These are phyloP conservation scores for Mesotaenium endlicherianum DNA, from an alignment of 139 green algal genomes.

Conservation along the genomic window DNA sequence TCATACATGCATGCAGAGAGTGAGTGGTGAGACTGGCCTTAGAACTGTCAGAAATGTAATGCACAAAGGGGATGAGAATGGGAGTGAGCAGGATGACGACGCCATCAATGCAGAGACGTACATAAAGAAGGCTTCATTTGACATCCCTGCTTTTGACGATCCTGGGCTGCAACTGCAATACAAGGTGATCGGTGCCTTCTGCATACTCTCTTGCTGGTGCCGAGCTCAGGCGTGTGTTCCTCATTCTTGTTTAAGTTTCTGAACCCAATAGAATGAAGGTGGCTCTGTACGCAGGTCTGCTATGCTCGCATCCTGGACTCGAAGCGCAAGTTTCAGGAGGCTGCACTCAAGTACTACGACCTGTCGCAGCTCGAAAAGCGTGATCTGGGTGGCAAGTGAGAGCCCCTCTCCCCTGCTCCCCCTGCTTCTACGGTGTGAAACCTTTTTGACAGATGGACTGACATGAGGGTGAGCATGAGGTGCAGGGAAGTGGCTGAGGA, in stretches of 20 bases:
- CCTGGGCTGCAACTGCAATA: slow-evolving; percentile 89
- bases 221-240: no score
- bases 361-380: slow-evolving; percentile 63
- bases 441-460: no score
- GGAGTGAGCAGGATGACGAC: slow-evolving; percentile 87
- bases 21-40: no score
- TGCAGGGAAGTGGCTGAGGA: slow-evolving; percentile 62
- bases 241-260: no score
- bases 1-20: slow-evolving; percentile 19
- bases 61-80: neutral
- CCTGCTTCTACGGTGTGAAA: no score
- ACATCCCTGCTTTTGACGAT: slow-evolving; percentile 74
- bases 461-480: neutral
- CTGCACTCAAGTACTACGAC: slow-evolving; percentile 84
- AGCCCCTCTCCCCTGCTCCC: neutral
- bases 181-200: slow-evolving; percentile 63
- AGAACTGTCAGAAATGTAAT: neutral
- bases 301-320: slow-evolving; percentile 92
- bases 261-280: neutral
- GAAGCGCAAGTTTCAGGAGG: slow-evolving; percentile 92
- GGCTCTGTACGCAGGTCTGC: slow-evolving; percentile 62
- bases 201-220: no score
- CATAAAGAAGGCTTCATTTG: slow-evolving; percentile 86
- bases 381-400: slow-evolving; percentile 31
- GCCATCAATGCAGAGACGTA: slow-evolving; percentile 83